These are phyloP conservation scores for Alternaria alternata DNA, from an alignment of 2,329 filamentous ascomycete genomes.

Conservation along the genomic window DNA sequence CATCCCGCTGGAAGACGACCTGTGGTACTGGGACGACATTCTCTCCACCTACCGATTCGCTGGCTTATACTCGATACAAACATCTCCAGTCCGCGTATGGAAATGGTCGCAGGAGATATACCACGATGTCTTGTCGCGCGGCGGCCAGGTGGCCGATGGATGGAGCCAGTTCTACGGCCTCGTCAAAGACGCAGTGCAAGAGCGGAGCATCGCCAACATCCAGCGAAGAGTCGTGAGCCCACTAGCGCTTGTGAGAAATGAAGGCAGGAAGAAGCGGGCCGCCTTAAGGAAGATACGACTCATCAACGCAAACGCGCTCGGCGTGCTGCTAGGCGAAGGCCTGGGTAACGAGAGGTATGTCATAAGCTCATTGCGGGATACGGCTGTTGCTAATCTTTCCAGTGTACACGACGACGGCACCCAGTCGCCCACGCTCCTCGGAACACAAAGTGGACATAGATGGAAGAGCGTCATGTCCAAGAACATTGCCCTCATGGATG, in stretches of 20 bases:
- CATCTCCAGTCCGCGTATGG: slow-evolving; percentile 78
- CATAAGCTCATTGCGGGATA: not conserved
- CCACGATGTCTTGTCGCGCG: slow-evolving; percentile 62
- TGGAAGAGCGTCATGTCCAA: slow-evolving; percentile 81
- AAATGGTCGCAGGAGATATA: slow-evolving; percentile 75
- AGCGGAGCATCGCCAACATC: slow-evolving; percentile 75
- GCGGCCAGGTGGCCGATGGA: slow-evolving; percentile 50
- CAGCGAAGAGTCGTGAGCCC: slow-evolving; percentile 78
- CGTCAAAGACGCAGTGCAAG: slow-evolving; percentile 76
- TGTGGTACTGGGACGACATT: slow-evolving; percentile 96
- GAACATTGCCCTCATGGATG: slow-evolving; percentile 86
- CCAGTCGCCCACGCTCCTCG: slow-evolving; percentile 51
- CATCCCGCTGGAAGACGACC: slow-evolving; percentile 81
- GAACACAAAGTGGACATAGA: slow-evolving; percentile 57
- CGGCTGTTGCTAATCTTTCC: slow-evolving; percentile 52
- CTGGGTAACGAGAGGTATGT: slow-evolving; percentile 64
- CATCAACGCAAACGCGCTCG: slow-evolving; percentile 84
- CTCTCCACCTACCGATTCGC: slow-evolving; percentile 80
- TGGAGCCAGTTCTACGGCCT: slow-evolving; percentile 78
- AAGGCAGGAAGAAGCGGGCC: slow-evolving; percentile 77
- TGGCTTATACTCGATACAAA: slow-evolving; percentile 85
- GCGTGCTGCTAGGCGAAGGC: slow-evolving; percentile 86
- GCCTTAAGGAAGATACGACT: slow-evolving; percentile 76
- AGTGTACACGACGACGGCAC: slow-evolving; percentile 67
- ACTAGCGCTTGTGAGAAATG: slow-evolving; percentile 75